phyloP scores from a whole-genome alignment of 208 protist genomes.

The Histomonas meleagridis region DNA sequence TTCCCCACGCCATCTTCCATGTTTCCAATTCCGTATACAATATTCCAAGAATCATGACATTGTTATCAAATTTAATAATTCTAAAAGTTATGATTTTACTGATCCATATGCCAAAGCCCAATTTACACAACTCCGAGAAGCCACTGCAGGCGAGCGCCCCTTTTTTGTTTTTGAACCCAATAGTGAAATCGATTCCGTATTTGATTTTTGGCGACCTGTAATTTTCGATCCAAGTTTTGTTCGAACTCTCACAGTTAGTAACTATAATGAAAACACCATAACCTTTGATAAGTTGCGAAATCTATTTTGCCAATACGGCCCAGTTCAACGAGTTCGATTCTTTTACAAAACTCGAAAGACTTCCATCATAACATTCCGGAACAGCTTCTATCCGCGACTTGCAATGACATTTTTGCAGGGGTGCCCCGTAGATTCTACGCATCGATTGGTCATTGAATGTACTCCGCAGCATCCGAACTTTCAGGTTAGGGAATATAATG shows the following conservation, averaged over 20 bases:
- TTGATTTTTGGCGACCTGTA: not conserved
- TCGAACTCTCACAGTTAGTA: not conserved
- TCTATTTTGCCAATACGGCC: not conserved
- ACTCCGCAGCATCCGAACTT: too few species aligned
- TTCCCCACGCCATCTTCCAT: not conserved
- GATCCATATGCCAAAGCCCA: not conserved
- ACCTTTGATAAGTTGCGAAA: not conserved
- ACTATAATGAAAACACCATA: not conserved
- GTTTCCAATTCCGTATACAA: not conserved
- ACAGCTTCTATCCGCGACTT: not conserved
- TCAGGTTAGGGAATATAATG: too few species aligned
- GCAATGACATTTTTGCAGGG: conserved; percentile 15
- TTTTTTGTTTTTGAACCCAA: not conserved
- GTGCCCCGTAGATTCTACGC: too few species aligned
- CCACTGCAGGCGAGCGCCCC: not conserved
- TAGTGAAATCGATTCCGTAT: not conserved
- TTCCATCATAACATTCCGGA: not conserved
- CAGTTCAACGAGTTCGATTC: not conserved
- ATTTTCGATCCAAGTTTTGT: not conserved
- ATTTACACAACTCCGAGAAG: not conserved
- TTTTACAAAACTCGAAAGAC: not conserved
- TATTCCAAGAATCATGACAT: conserved; percentile 1
- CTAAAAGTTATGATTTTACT: conserved; percentile 32
- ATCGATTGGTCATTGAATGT: too few species aligned
- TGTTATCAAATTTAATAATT: conserved; percentile 22